Evolutionary conservation across 192 early-diverging fungal genomes (phyloP).

Genomic region (Endogone sp.): DNA sequence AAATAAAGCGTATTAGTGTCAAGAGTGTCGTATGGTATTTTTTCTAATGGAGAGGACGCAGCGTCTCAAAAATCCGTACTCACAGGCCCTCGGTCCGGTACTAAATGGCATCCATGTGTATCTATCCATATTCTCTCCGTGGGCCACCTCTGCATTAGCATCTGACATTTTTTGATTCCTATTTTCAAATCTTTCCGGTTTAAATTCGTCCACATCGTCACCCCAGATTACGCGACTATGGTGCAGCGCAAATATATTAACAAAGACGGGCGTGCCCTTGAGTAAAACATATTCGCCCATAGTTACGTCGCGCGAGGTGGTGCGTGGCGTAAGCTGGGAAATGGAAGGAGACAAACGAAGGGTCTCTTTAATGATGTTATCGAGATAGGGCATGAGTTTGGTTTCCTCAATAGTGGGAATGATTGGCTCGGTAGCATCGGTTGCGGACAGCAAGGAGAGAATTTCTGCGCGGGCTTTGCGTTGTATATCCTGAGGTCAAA

Average conservation of each 20-base stretch:
- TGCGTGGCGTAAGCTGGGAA: background rate
- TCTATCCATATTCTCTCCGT: background rate
- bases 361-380: constrained; percentile 1
- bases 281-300: constrained; percentile 30
- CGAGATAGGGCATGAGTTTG: background rate
- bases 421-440: background rate
- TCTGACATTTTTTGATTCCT: background rate
- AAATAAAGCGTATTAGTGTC: background rate
- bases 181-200: constrained; percentile 45
- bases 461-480: background rate
- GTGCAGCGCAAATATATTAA: constrained; percentile 42
- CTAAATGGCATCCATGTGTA: background rate
- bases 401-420: constrained; percentile 8
- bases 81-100: background rate
- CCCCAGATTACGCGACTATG: constrained; percentile 23
- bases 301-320: constrained; percentile 11
- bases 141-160: constrained; percentile 1
- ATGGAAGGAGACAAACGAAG: constrained; percentile 8
- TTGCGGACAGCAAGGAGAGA: background rate
- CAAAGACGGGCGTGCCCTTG: constrained; percentile 37
- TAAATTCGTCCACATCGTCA: constrained; percentile 34
- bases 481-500: background rate
- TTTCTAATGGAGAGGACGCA: background rate
- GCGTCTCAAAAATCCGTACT: background rate
- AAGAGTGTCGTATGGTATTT: background rate